These are phyloP conservation scores for Effrenium voratum DNA, from an alignment of 73 alveolate genomes.

Conservation along the genomic window DNA sequence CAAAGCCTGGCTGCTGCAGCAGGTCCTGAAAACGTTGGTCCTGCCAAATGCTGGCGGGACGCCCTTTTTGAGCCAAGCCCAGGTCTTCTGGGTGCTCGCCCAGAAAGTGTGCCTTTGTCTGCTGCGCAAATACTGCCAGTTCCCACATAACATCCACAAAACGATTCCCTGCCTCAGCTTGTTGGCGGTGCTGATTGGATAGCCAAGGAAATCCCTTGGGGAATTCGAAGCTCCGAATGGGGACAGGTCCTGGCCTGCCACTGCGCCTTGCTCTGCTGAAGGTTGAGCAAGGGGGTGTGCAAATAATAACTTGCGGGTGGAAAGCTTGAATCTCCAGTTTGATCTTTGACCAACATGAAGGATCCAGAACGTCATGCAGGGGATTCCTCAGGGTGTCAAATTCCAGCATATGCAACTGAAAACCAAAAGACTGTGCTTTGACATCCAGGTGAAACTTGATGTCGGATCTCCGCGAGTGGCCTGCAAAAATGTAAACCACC, in stretches of 20 bases:
- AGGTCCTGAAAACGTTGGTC: too few species aligned
- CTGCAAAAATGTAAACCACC: background rate
- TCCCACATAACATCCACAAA: background rate
- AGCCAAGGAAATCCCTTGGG: slow-evolving; percentile 36
- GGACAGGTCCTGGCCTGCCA: background rate
- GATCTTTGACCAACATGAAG: background rate
- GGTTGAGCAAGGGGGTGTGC: background rate
- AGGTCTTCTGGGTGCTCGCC: slow-evolving; percentile 1
- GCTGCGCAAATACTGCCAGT: background rate
- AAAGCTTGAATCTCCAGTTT: background rate
- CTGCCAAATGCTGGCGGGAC: slow-evolving; percentile 1
- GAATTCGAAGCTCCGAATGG: background rate
- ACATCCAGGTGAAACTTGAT: background rate
- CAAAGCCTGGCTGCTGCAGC: too few species aligned
- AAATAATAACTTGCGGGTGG: background rate
- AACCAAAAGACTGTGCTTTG: background rate
- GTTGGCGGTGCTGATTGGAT: background rate
- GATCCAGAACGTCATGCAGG: background rate
- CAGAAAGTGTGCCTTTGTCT: background rate
- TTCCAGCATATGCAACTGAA: background rate
- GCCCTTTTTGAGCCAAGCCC: background rate
- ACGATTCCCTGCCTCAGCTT: background rate
- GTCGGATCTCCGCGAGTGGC: too few species aligned
- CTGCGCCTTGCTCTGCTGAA: background rate
- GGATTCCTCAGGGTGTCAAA: too few species aligned